These are phyloP conservation scores for Arabidopsis lyrata DNA, from an alignment of 441 rosid genomes.

Conservation along the genomic window DNA sequence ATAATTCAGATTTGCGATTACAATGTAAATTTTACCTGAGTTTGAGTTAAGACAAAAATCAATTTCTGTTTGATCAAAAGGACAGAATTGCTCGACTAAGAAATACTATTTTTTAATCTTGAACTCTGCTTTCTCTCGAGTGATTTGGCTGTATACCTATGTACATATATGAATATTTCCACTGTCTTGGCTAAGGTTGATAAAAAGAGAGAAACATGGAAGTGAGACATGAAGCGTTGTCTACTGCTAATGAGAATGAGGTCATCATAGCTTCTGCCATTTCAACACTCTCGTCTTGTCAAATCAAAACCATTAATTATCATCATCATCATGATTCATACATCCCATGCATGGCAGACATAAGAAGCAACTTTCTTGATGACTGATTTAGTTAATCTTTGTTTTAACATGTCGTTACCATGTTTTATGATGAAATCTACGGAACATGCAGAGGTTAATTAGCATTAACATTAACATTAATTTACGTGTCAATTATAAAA, in stretches of 20 bases:
- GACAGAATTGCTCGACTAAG: neutral
- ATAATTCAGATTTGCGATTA: no score
- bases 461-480: conserved; percentile 9
- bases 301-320: conserved; percentile 29
- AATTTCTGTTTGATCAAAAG: neutral
- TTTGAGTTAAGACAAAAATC: neutral
- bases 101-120: neutral
- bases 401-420: conserved; percentile 32
- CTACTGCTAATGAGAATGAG: conserved; percentile 32
- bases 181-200: conserved; percentile 15
- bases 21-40: neutral
- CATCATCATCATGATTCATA: conserved; percentile 16
- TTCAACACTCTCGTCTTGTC: conserved; percentile 34
- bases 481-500: conserved; percentile 24
- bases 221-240: conserved; percentile 44
- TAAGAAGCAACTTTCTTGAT: conserved; percentile 12
- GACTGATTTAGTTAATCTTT: conserved; percentile 1
- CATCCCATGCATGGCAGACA: conserved; percentile 35
- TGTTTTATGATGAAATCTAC: conserved; percentile 26
- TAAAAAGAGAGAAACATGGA: conserved; percentile 42
- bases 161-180: neutral
- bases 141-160: neutral
- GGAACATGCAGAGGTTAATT: conserved; percentile 8
- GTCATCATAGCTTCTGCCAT: conserved; percentile 39
- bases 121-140: neutral